phyloP scores from a whole-genome alignment of 352 stramenopile species.

The Saprolegnia parasitica region DNA sequence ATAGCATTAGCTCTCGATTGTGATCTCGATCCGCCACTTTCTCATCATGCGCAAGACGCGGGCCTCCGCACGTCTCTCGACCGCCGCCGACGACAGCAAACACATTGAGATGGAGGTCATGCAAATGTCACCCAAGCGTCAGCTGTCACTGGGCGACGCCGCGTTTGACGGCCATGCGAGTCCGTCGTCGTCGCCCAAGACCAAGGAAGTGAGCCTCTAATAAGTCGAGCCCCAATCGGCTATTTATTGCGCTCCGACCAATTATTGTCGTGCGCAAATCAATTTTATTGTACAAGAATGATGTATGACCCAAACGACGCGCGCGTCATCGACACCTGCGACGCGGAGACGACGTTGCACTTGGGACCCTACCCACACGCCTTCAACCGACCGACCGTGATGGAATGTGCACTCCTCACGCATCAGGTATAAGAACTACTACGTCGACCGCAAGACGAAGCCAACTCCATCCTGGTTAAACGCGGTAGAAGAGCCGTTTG shows the following conservation, averaged over 20 bases:
- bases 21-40: constrained; percentile 21
- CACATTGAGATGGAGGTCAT: constrained; percentile 24
- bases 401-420: no score
- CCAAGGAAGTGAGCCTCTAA: constrained; percentile 7
- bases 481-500: no score
- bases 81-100: neutral
- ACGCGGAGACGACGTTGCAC: no score
- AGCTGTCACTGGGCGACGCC: neutral
- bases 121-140: constrained; percentile 13
- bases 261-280: neutral
- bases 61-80: no score
- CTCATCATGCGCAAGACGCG: constrained; percentile 1
- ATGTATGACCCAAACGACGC: no score
- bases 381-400: no score
- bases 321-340: no score
- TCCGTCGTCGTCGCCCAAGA: neutral
- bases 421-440: no score
- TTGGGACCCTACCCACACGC: no score
- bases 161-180: neutral
- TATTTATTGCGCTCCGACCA: neutral
- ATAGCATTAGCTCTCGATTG: constrained; percentile 20
- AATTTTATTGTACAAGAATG: no score
- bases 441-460: no score
- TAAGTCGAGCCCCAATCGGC: neutral
- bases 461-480: no score